Evolutionary conservation across 129 eudicot genomes (phyloP), one percentile per base, ranked within the genome.

Genomic region (Ambrosia artemisiifolia): DNA sequence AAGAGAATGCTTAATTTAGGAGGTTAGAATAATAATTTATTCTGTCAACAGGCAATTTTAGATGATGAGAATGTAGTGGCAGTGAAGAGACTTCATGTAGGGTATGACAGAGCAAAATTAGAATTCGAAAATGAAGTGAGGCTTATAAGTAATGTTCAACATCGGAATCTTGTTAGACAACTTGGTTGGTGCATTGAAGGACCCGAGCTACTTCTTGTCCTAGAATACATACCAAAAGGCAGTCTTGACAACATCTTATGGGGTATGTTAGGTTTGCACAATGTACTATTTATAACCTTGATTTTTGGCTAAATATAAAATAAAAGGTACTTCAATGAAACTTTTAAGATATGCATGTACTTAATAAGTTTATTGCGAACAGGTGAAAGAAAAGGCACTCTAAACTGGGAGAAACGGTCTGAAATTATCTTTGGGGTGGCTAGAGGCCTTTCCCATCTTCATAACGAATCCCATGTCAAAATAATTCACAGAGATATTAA

Each of bases 401-500:
- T 88, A 0, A 80, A 69, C 24, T 85, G 90, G 94, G 72, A 78
- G 54, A 80, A 88, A 33, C 75, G 90, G 42, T 80, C 70, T 34
- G 79, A 82, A 48, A 80, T 85, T 19, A 84, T 88, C 17, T 57
- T 77, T 42, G 90, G 94, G 16, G 59, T 77, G 53, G 90, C 94
- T n/a, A 80, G 81, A 32, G 94, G 94, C 17, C 85, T 88, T 51
- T 70, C 89, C 30, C 84, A 84, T 80, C 72, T 88, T 73, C 90
- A 85, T 32, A 84, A 75, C 7, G 84, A 88, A 28, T 82, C 71
- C 62, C 90, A 88, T 69, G 82, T 85, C 0, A 54, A 78, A 36
- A 85, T 88, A 79, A 87, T 84, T 30, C 89, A 84, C 51, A 72
- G 89, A 76, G 89, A 87, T 79, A 82, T 87, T 32, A 87, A 87